Evolutionary conservation across 306 rosid genomes (phyloP).

Genomic region (Malus sieversii): DNA sequence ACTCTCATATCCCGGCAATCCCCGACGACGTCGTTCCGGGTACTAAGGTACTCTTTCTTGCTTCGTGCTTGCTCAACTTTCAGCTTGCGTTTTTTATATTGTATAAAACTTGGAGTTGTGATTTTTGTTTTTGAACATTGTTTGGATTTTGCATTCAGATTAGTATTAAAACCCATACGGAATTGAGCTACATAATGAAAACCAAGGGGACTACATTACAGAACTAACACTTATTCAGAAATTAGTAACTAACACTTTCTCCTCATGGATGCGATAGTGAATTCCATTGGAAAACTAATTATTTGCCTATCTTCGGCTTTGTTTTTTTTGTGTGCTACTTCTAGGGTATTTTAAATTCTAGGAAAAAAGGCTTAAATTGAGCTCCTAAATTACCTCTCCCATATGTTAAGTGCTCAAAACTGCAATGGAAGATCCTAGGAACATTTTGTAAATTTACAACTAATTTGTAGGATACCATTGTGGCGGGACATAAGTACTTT

Average conservation of each 20-base stretch:
- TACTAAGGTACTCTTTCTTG: slow-evolving; percentile 52
- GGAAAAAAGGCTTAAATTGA: background rate
- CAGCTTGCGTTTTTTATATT: background rate
- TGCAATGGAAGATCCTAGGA: background rate
- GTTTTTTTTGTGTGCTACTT: background rate
- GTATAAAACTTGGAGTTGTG: background rate
- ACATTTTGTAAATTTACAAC: background rate
- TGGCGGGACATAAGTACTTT: background rate
- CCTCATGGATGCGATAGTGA: background rate
- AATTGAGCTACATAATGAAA: background rate
- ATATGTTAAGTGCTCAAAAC: background rate
- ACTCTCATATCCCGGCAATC: slow-evolving; percentile 45
- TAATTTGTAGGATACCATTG: background rate
- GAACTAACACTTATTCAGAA: background rate
- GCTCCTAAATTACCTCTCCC: background rate
- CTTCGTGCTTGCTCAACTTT: background rate
- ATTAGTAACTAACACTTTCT: background rate
- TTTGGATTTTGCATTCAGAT: background rate
- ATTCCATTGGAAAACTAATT: background rate
- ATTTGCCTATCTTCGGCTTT: background rate
- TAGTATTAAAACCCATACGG: background rate
- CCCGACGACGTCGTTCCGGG: slow-evolving; percentile 70
- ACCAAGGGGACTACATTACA: background rate
- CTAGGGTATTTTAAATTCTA: background rate
- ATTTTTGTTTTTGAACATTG: background rate